Percentiles rank a stretch among this genome's conserved stretches.
Evolutionary conservation across 2,329 filamentous ascomycete species (phyloP).

Genomic region (Diplodia scrobiculata): DNA sequence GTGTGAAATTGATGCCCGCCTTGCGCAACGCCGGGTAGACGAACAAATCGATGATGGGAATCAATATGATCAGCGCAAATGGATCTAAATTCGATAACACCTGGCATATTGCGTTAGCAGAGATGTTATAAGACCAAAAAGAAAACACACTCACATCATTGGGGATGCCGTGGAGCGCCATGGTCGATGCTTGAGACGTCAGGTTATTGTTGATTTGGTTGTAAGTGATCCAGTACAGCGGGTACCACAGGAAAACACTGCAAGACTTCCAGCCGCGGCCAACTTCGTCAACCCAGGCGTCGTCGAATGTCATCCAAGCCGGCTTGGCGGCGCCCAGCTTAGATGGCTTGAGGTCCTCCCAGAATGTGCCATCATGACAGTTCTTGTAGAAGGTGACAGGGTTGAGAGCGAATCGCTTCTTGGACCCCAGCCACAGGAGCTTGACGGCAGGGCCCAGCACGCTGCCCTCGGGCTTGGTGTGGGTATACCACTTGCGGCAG

Average conservation of each 20-base stretch:
- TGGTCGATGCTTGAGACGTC: constrained; percentile 66
- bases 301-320: constrained; percentile 75
- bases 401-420: constrained; percentile 61
- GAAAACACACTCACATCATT: constrained; percentile 61
- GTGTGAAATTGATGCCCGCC: constrained; percentile 66
- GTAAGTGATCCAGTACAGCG: constrained; percentile 70
- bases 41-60: constrained; percentile 67
- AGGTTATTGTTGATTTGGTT: constrained; percentile 69
- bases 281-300: constrained; percentile 80
- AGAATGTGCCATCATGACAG: constrained; percentile 60
- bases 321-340: constrained; percentile 60
- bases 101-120: too few relatives aligned
- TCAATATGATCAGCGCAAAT: constrained; percentile 73
- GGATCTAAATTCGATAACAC: constrained; percentile 72
- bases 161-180: constrained; percentile 70
- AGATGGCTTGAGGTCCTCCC: constrained; percentile 68
- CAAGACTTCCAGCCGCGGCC: constrained; percentile 58
- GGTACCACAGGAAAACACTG: constrained; percentile 60
- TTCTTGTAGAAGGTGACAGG: constrained; percentile 59
- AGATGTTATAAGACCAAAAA: too few relatives aligned
- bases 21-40: constrained; percentile 70
- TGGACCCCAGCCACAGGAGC: constrained; percentile 60
- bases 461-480: constrained; percentile 66
- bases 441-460: constrained; percentile 66
- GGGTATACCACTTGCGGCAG: constrained; percentile 63